A percentile compares a stretch with the other conserved stretches of the same genome.
phyloP scores from a whole-genome alignment of 1,284 basidiomycete species.

The Fomitopsis palustris region DNA sequence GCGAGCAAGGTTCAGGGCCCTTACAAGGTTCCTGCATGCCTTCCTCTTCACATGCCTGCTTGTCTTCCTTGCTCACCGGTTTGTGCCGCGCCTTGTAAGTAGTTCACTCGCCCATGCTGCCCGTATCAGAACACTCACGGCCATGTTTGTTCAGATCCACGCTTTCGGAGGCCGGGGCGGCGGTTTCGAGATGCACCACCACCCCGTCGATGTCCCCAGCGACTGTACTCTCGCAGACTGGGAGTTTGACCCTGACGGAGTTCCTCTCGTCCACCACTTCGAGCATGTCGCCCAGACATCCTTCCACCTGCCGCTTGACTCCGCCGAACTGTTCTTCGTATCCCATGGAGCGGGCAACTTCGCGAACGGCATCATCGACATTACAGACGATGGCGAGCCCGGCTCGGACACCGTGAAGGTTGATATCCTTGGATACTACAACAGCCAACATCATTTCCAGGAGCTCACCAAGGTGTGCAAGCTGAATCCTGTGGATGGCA shows the following conservation, averaged over 20 bases:
- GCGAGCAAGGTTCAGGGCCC: background rate
- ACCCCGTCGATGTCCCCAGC: background rate
- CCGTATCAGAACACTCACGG: background rate
- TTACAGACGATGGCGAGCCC: conserved; percentile 13
- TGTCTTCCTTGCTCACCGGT: background rate
- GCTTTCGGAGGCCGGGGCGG: background rate
- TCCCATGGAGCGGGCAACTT: conserved; percentile 14
- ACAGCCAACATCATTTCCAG: conserved; percentile 12
- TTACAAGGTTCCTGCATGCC: conserved; percentile 1
- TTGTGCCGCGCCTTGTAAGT: background rate
- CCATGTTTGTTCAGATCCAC: background rate
- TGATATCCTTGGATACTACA: conserved; percentile 18
- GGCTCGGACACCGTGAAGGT: conserved; percentile 17
- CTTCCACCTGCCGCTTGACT: conserved; percentile 20
- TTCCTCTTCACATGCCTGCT: conserved; percentile 1
- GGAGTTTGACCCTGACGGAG: conserved; percentile 1
- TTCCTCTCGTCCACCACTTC: background rate
- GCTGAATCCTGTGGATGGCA: conserved; percentile 15
- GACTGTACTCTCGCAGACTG: conserved; percentile 1
- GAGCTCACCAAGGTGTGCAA: conserved; percentile 19
- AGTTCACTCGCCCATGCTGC: background rate
- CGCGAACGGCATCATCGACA: conserved; percentile 22
- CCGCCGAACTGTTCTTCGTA: conserved; percentile 26
- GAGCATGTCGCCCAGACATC: conserved; percentile 14
- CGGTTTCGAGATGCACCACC: background rate